Evolutionary conservation across 139 green algal species (phyloP).

Genomic region (Coelastrella sp.): DNA sequence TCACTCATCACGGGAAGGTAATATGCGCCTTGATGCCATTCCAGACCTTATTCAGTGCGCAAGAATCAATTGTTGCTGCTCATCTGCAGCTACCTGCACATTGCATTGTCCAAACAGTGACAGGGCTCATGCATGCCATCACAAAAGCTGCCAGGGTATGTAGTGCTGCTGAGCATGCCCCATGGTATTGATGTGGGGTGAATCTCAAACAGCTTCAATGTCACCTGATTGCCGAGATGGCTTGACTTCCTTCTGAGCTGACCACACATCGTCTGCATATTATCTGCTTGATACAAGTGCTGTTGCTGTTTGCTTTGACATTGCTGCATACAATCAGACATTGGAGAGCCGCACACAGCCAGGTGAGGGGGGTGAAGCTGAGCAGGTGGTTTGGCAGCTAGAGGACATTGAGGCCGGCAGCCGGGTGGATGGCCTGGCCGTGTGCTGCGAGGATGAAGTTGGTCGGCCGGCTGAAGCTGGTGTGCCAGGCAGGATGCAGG

Average conservation of each 20-base stretch:
- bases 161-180: neutral
- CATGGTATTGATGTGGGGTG: neutral
- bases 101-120: neutral
- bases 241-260: neutral
- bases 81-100: neutral
- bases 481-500: conserved; percentile 60
- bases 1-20: conserved; percentile 50
- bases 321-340: neutral
- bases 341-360: neutral
- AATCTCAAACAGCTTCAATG: no score
- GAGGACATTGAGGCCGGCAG: conserved; percentile 56
- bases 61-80: neutral
- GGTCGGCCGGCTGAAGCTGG: conserved; percentile 47
- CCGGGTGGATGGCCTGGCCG: conserved; percentile 56
- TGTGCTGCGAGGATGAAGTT: conserved; percentile 64
- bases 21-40: neutral
- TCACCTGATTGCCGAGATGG: no score
- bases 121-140: neutral
- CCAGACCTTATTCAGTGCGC: neutral
- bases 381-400: conserved; percentile 50
- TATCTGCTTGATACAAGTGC: neutral
- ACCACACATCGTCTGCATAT: neutral
- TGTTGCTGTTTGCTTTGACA: neutral
- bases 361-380: neutral
- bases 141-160: neutral